Evolutionary conservation across 2,329 filamentous ascomycete species (phyloP), one percentile per base, ranked within the genome.

Genomic region (Ilyonectria destructans): DNA sequence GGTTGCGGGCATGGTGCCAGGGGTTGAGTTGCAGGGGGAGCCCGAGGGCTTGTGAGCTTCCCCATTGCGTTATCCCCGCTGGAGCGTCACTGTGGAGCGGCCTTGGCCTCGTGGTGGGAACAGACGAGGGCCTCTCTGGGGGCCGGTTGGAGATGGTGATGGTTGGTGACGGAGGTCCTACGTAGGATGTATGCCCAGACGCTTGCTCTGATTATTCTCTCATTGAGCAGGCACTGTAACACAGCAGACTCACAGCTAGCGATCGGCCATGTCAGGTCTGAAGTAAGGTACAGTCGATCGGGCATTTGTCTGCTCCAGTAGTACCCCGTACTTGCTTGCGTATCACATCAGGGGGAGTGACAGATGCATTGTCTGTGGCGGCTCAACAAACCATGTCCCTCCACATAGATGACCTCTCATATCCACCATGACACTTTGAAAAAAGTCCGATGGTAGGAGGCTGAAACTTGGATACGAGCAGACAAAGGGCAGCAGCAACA

Each of bases 61-160:
- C 35, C 54, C 61, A 63, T 57, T 15, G 23, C 55, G 48, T 26
- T 43, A 40, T 63, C 54, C 45, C 52, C 57, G 57, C 45, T 57
- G 9, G 46, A 48, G 64, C 54, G 64, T 67, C 64, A 67, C 57
- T 58, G 64, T 54, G 63, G 63, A 66, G 63, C 31, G 17, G 17
- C 10, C 12, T n/a, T 58, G 49, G 9, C 21, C 23, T 33, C 12
- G 45, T 59, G 40, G 26, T 23, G 33, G 31, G 29, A 33, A 17
- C 35, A 31, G n/a, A n/a, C 10, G 23, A 26, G 23, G 33, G 21
- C 37, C 17, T 45, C 54, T 63, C 37, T 58, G n/a, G n/a, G n/a
- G n/a, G 31, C 31, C 8, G 31, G 8, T 8, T 33, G 31, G 31
- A 33, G 31, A 43, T 43, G 40, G 40, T 43, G 40, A 43, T 43